These are phyloP conservation scores for Oryza australiensis DNA, from an alignment of 176 grass and related monocot species.

Conservation along the genomic window DNA sequence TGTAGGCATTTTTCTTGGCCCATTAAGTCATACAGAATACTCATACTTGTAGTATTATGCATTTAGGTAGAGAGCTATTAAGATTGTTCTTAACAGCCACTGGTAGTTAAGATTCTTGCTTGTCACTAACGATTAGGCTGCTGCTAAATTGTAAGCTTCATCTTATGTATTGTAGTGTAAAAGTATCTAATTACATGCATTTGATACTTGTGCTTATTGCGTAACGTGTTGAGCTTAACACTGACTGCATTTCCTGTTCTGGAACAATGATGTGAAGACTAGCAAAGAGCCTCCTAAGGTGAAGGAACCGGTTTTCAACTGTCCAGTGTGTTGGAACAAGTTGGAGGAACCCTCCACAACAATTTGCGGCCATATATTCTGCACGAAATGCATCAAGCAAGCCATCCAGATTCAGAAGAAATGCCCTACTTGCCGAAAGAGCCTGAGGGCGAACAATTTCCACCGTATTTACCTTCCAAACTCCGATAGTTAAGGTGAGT, in stretches of 20 bases:
- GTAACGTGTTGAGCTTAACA: background rate
- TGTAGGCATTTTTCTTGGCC: background rate
- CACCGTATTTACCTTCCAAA: conserved; percentile 85
- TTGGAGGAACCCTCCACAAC: conserved; percentile 74
- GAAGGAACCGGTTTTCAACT: conserved; percentile 70
- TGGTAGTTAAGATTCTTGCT: background rate
- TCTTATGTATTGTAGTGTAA: conserved; percentile 12
- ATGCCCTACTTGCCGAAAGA: conserved; percentile 82
- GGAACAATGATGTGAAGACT: conserved; percentile 12
- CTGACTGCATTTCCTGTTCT: conserved; percentile 7
- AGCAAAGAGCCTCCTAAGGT: conserved; percentile 41
- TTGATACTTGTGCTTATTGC: background rate
- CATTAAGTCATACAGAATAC: background rate
- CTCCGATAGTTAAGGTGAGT: conserved; percentile 39
- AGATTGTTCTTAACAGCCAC: background rate
- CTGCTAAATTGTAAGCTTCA: conserved; percentile 8
- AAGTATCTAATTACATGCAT: background rate
- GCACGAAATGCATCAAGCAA: conserved; percentile 68
- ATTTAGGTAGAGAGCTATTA: background rate
- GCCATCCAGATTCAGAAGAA: conserved; percentile 83
- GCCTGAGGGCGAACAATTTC: conserved; percentile 51
- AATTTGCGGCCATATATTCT: conserved; percentile 89
- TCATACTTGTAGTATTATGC: background rate
- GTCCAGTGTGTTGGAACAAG: conserved; percentile 82
- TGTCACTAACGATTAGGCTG: background rate